Conservation (phyloP, 495 filamentous ascomycete species). For the Acidomyces sp. region DNA sequence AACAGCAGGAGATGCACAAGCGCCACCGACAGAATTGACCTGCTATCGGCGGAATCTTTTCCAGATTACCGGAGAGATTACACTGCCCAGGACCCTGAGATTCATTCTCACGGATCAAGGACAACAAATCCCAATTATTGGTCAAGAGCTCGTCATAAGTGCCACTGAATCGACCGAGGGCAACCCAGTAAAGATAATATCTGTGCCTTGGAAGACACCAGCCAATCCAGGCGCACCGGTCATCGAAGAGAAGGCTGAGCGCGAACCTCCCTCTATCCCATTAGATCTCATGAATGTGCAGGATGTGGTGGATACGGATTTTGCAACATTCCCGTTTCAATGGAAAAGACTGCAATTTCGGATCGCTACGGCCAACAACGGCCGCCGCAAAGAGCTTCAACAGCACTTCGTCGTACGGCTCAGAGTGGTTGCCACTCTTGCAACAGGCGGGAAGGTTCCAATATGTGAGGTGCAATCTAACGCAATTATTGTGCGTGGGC, state of each 20-base stretch:
- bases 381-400: slow-evolving; percentile 55
- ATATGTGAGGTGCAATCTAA: slow-evolving; percentile 51
- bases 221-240: slow-evolving; percentile 45
- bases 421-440: slow-evolving; percentile 45
- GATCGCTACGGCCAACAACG: slow-evolving; percentile 79
- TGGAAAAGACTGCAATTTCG: slow-evolving; percentile 92
- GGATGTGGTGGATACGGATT: slow-evolving; percentile 62
- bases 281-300: slow-evolving; percentile 63
- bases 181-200: slow-evolving; percentile 78
- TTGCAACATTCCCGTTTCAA: slow-evolving; percentile 67
- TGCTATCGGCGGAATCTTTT: slow-evolving; percentile 87
- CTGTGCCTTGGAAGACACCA: slow-evolving; percentile 82
- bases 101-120: slow-evolving; percentile 69
- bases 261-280: slow-evolving; percentile 53
- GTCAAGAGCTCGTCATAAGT: slow-evolving; percentile 65
- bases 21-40: slow-evolving; percentile 67
- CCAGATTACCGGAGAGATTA: slow-evolving; percentile 75
- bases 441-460: slow-evolving; percentile 42
- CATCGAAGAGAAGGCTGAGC: slow-evolving; percentile 49
- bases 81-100: slow-evolving; percentile 54
- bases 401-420: slow-evolving; percentile 59
- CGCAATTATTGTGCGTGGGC: slow-evolving; percentile 54
- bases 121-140: slow-evolving; percentile 57
- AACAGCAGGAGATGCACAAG: slow-evolving; percentile 47
- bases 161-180: slow-evolving; percentile 86